Base-by-base conservation (phyloP, 805 yeast species). In the Hermanozyma aechmeae region DNA sequence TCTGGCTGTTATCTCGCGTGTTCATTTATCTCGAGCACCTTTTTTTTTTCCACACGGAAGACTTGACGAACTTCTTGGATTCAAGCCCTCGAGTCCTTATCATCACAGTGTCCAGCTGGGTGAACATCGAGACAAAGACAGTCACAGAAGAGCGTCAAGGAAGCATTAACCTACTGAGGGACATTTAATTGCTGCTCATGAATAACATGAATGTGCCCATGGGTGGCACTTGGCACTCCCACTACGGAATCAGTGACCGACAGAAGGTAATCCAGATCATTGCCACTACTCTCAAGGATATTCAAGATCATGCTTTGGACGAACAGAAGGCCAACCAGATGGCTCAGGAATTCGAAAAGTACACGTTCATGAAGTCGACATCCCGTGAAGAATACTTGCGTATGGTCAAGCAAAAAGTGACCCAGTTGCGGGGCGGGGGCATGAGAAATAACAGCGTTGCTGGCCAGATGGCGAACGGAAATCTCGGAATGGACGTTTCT, bases 281-380 rank as follows among this genome's bases (percentile, higher is more conserved):
- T 13, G 43, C 58, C 25, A 48, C 48, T 23, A 51, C 65, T 3
- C 47, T 62, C 28, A 52, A 53, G 34, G 66, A 60, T 15, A 49
- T 61, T 29, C 65, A 52, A 34, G 50, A 41, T 16, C 35, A 50
- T 22, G 49, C 40, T 31, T 57, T 47, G 31, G 58, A 58, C 33
- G 51, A 52, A 13, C 56, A 52, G 27, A 54, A 56, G 29, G 65
- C 63, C 13, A 6, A 9, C 24, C 8, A 22, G n/a, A 9, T 75
- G 41, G 85, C 86, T 4, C 79, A 74, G 42, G 83, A 79, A 44
- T 79, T 76, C 40, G 92, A 80, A 47, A 71, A 74, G 34, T 73
- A 65, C 40, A 70, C 84, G 15, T 79, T 66, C 47, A 63, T 66
- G 32, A 73, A 73, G 32, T 64, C 83, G 9, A 62, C 65, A 7